Evolutionary conservation across 139 green algal genomes (phyloP).

Genomic region (Cymbomonas tetramitiformis): DNA sequence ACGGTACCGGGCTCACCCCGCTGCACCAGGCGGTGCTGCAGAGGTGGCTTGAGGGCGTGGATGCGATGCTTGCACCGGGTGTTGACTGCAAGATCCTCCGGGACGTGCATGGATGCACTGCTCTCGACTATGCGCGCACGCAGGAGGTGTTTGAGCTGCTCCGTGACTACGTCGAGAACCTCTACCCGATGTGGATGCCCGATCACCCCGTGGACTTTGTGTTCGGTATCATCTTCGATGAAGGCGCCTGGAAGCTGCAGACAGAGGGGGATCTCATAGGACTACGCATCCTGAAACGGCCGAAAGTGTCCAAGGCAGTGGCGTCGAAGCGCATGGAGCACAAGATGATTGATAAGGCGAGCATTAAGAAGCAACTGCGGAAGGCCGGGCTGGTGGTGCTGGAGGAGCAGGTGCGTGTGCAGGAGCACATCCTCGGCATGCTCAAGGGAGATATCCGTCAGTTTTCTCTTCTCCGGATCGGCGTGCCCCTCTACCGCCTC

Average conservation of each 20-base stretch:
- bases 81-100: constrained; percentile 1
- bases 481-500: constrained; percentile 20
- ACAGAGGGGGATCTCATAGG: constrained; percentile 1
- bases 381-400: constrained; percentile 16
- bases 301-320: constrained; percentile 1
- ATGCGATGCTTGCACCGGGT: constrained; percentile 6
- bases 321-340: constrained; percentile 7
- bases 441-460: constrained; percentile 11
- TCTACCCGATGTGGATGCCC: constrained; percentile 1
- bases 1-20: constrained; percentile 1
- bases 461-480: constrained; percentile 20
- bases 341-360: constrained; percentile 13
- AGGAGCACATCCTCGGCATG: constrained; percentile 4
- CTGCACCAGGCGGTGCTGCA: constrained; percentile 18
- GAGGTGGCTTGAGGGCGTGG: constrained; percentile 21
- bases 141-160: constrained; percentile 14
- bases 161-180: constrained; percentile 8
- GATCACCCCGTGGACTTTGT: constrained; percentile 18
- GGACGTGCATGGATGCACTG: constrained; percentile 9
- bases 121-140: constrained; percentile 17
- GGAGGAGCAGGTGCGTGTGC: constrained; percentile 16
- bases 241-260: constrained; percentile 13
- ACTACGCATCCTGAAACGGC: constrained; percentile 5
- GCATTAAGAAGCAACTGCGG: constrained; percentile 2
- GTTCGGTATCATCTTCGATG: constrained; percentile 25